Evolutionary conservation across 2,329 filamentous ascomycete genomes (phyloP), one percentile per base, ranked within the genome.

Genomic region (Corinectria fuckeliana): DNA sequence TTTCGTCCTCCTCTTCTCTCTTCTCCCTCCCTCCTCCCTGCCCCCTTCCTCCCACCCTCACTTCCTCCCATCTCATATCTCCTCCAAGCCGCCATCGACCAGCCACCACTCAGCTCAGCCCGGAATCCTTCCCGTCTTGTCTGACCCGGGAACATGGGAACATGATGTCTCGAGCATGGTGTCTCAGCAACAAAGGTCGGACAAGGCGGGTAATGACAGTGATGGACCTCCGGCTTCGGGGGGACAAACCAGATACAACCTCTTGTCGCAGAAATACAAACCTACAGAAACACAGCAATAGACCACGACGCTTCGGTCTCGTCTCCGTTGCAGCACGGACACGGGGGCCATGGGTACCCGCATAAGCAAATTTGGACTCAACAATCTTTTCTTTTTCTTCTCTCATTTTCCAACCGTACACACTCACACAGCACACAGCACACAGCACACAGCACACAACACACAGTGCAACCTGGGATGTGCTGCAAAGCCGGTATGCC

Each of bases 121-220:
- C 32, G 32, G 7, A n/a, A 16, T 36, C 7, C n/a, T 9, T 18
- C 41, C 32, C 49, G 49, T 48, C 49, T 20, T 42, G 45, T 23
- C 41, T 48, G 32, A 52, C 18, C 16, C 10, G 32, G 18, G 32
- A 36, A n/a, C n/a, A n/a, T n/a, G n/a, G 30, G 30, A 45, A 50
- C 50, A 50, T 54, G 44, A 32, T 52, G 42, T 54, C 49, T 54
- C 56, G 49, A n/a, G n/a, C n/a, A n/a, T n/a, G n/a, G n/a, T n/a
- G n/a, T n/a, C n/a, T n/a, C n/a, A n/a, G n/a, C n/a, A n/a, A n/a
- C n/a, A n/a, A n/a, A n/a, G n/a, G 55, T 58, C n/a, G 34, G 41
- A 52, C 55, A 52, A 16, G 20, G 28, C 30, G 32, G 20, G 28
- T 30, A 34, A 11, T 48, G 7, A 28, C 36, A 58, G 32, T 10